Evolutionary conservation across 495 filamentous ascomycete genomes (phyloP).

Genomic region (Tuber calosporum): DNA sequence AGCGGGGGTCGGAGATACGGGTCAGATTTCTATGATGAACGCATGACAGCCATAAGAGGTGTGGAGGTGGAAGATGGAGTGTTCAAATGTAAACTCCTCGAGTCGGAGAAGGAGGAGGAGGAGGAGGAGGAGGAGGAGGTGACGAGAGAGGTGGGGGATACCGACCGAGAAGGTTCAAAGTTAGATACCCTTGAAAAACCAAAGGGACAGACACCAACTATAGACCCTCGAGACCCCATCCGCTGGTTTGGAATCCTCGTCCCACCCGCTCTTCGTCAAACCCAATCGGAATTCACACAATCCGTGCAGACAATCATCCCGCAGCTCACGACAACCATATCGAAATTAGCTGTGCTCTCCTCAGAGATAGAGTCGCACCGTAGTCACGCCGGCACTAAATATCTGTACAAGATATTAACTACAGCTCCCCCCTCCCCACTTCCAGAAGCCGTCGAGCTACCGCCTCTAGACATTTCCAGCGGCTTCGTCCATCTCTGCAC

Average conservation of each 20-base stretch:
- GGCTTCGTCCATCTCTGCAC: slow-evolving; percentile 18
- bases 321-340: slow-evolving; percentile 18
- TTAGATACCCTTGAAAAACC: neutral
- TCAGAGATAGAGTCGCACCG: slow-evolving; percentile 5
- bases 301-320: slow-evolving; percentile 9
- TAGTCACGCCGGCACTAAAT: neutral
- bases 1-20: slow-evolving; percentile 42
- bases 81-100: slow-evolving; percentile 10
- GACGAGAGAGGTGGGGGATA: neutral
- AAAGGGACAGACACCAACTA: slow-evolving; percentile 7
- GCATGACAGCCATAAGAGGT: slow-evolving; percentile 44
- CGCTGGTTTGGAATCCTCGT: slow-evolving; percentile 48
- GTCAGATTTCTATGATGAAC: slow-evolving; percentile 46
- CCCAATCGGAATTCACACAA: slow-evolving; percentile 42
- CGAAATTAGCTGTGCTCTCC: slow-evolving; percentile 8
- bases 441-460: slow-evolving; percentile 10
- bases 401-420: slow-evolving; percentile 18
- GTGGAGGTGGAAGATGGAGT: slow-evolving; percentile 34
- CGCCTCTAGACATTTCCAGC: slow-evolving; percentile 4
- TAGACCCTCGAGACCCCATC: slow-evolving; percentile 42
- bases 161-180: neutral
- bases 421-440: slow-evolving; percentile 13
- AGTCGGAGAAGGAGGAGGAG: neutral
- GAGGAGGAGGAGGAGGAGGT: slow-evolving; percentile 1
- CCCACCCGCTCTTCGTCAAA: slow-evolving; percentile 43